Percentiles rank a stretch among this genome's conserved stretches.
phyloP scores from a whole-genome alignment of 768 basidiomycete species.

The Mycena maculata region DNA sequence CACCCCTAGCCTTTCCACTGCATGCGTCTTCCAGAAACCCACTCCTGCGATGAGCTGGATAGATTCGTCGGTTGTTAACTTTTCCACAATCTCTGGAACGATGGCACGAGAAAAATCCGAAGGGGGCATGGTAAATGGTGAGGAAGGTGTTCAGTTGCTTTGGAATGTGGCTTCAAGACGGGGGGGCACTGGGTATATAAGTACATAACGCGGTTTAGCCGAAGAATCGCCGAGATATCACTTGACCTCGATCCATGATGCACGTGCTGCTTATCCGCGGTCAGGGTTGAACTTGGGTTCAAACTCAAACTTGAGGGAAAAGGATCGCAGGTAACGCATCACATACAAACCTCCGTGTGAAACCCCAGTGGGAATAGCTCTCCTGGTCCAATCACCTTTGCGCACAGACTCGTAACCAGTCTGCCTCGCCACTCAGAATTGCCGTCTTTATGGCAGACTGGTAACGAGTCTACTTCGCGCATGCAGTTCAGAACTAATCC shows the following conservation, averaged over 20 bases:
- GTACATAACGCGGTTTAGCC: constrained; percentile 8
- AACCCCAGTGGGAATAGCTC: no score
- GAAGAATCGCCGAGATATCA: constrained; percentile 26
- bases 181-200: constrained; percentile 10
- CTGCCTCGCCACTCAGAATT: no score
- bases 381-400: no score
- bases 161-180: neutral
- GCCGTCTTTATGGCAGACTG: no score
- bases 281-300: no score
- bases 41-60: constrained; percentile 79
- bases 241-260: constrained; percentile 5
- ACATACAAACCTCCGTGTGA: no score
- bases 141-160: neutral
- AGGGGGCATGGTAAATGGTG: constrained; percentile 61
- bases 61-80: constrained; percentile 79
- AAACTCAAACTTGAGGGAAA: no score
- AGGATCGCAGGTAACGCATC: no score
- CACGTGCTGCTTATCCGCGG: no score
- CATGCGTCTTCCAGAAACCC: constrained; percentile 82
- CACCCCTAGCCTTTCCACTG: constrained; percentile 72
- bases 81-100: constrained; percentile 70
- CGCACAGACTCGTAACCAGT: no score
- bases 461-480: no score
- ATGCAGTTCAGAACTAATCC: no score
- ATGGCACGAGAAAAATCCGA: constrained; percentile 77